These are phyloP conservation scores for Hypholoma sublateritium DNA, from an alignment of 768 basidiomycete genomes.

Conservation along the genomic window DNA sequence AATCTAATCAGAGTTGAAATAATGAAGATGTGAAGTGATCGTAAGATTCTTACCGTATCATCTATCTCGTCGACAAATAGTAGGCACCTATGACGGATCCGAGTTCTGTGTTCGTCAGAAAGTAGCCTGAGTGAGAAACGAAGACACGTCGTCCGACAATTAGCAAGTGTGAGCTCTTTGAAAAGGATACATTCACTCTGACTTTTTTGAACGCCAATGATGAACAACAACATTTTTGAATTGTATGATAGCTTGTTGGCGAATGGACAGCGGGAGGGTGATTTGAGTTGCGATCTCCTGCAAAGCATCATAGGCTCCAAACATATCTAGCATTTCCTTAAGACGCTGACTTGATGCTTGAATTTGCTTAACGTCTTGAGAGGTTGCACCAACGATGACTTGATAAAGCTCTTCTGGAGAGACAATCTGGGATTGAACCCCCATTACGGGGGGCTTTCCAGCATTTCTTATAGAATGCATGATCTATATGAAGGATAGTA, in stretches of 20 bases:
- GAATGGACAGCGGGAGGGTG: slow-evolving; percentile 60
- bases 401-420: slow-evolving; percentile 66
- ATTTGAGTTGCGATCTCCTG: slow-evolving; percentile 70
- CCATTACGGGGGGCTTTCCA: slow-evolving; percentile 24
- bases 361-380: slow-evolving; percentile 65
- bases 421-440: slow-evolving; percentile 41
- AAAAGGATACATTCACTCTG: slow-evolving; percentile 7
- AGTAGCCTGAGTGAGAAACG: slow-evolving; percentile 49
- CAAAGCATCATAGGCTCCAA: slow-evolving; percentile 70
- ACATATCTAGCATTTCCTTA: slow-evolving; percentile 64
- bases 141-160: not conserved
- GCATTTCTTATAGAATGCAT: slow-evolving; percentile 29
- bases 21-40: not conserved
- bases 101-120: slow-evolving; percentile 61
- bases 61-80: slow-evolving; percentile 76
- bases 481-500: not conserved
- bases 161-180: slow-evolving; percentile 7
- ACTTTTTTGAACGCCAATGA: slow-evolving; percentile 84
- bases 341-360: slow-evolving; percentile 55
- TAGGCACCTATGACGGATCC: slow-evolving; percentile 67
- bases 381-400: slow-evolving; percentile 66
- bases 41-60: slow-evolving; percentile 52
- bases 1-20: slow-evolving; percentile 47
- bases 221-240: slow-evolving; percentile 78
- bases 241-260: slow-evolving; percentile 84